These are phyloP conservation scores for Dalbergia cultrata DNA, from an alignment of 306 rosid genomes.

Conservation along the genomic window DNA sequence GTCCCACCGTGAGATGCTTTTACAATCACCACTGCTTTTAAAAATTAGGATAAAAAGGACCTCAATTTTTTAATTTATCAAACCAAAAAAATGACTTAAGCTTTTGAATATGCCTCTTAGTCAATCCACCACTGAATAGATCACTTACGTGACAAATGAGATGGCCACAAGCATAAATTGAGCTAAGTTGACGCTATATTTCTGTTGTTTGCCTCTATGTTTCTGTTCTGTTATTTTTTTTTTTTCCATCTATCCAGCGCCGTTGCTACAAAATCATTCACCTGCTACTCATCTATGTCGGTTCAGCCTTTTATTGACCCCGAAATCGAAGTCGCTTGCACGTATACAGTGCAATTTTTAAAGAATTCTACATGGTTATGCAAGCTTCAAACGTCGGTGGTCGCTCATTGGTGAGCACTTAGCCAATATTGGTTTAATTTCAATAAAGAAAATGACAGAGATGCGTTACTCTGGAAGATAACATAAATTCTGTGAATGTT, in stretches of 20 bases:
- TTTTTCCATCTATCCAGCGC: not conserved
- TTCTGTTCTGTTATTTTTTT: too few species aligned
- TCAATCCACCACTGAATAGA: too few species aligned
- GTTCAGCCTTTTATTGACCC: not conserved
- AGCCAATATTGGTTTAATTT: not conserved
- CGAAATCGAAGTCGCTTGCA: not conserved
- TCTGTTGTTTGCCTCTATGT: too few species aligned
- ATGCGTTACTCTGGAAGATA: not conserved
- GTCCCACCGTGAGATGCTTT: too few species aligned
- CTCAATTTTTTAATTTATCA: too few species aligned
- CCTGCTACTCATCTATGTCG: not conserved
- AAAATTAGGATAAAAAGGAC: too few species aligned
- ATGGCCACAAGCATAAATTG: too few species aligned
- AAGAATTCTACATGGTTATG: not conserved
- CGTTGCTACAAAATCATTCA: not conserved
- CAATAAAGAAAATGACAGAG: not conserved
- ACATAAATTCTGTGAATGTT: not conserved
- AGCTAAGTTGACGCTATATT: too few species aligned
- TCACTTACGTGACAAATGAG: too few species aligned
- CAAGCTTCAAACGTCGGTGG: not conserved
- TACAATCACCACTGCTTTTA: too few species aligned
- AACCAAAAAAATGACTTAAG: too few species aligned
- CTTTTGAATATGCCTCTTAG: too few species aligned
- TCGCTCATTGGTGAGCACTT: not conserved
- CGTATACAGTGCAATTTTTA: not conserved